Percentiles rank a stretch among this genome's conserved stretches.
Evolutionary conservation across 169 alveolate genomes (phyloP).

Genomic region (Plasmodium blacklocki): DNA sequence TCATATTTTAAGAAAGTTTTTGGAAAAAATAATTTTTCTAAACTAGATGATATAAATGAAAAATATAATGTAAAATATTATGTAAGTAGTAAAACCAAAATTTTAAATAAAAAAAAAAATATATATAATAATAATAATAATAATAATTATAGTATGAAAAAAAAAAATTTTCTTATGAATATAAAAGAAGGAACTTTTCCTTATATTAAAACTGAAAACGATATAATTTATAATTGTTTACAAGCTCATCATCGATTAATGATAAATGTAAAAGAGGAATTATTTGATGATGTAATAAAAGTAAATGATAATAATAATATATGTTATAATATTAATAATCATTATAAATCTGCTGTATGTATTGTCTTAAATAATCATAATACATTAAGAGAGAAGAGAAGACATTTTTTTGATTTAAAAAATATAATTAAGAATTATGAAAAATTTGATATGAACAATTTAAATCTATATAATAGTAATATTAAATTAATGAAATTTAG

Average conservation of each 20-base stretch:
- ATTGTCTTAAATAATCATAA: constrained; percentile 36
- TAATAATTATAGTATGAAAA: neutral
- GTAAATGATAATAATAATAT: constrained; percentile 25
- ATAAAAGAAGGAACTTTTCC: neutral
- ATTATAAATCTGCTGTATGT: constrained; percentile 17
- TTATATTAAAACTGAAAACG: constrained; percentile 21
- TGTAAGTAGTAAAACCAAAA: constrained; percentile 2
- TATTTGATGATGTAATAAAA: constrained; percentile 36
- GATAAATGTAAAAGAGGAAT: constrained; percentile 71
- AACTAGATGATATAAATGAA: neutral
- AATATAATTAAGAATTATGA: constrained; percentile 18
- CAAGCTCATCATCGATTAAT: constrained; percentile 57
- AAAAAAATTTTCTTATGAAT: neutral
- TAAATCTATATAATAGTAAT: constrained; percentile 12
- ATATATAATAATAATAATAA: neutral
- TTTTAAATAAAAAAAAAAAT: neutral
- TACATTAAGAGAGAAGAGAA: constrained; percentile 15
- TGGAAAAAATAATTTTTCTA: neutral
- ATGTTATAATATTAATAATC: constrained; percentile 1
- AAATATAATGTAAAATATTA: constrained; percentile 19
- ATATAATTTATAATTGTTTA: constrained; percentile 36
- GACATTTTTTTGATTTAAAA: constrained; percentile 46
- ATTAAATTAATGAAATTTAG: neutral
- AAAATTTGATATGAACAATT: constrained; percentile 19
- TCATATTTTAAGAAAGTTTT: neutral